Base-by-base conservation (phyloP, 352 stramenopile genomes). In the Thraustochytrium sp. region DNA sequence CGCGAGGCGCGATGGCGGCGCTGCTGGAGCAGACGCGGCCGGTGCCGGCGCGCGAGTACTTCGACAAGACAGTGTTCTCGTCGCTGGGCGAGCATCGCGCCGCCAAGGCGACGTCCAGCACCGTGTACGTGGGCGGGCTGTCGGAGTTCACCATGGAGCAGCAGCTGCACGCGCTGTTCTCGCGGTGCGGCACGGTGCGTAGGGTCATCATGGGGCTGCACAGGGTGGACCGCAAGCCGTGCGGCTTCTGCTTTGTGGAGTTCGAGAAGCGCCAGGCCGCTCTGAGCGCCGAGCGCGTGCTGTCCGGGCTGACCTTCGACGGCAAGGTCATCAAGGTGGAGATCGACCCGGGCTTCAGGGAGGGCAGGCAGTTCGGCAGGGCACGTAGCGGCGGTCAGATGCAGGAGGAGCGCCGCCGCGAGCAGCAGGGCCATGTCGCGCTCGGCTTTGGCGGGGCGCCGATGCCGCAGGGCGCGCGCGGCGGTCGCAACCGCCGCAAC, bases 211-310 rank as follows among this genome's bases (percentile, higher is more conserved):
- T 84, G 75, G 75, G 75, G 11, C 75, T 84, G 38, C 75, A 84
- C 59, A 29, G 61, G 13, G 42, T 75, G 5, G 75, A 84, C 26
- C 55, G 61, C 42, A 80, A 49, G 38, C 75, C 75, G 13, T 84
- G 75, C 42, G 75, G 75, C 23, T 84, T 84, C 31, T 84, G 75
- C 61, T 84, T 84, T 29, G 75, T 84, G 16, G 55, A 76, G 42
- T 84, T 83, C 36, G 61, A 48, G 59, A 42, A 37, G 34, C 40
- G 75, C 8, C 40, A 56, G 4, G 55, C 75, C 16, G 55, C 61
- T 4, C 21, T 80, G 18, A 31, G 26, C 18, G 55, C 55, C 16
- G 49, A 78, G 44, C n/a, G 18, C 16, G 23, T 75, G n/a, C 31
- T 84, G 21, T 31, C 16, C n/a, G 55, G 37, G 9, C 2, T 54